These are phyloP conservation scores for Vararia minispora DNA, from an alignment of 768 basidiomycete species.

Conservation along the genomic window DNA sequence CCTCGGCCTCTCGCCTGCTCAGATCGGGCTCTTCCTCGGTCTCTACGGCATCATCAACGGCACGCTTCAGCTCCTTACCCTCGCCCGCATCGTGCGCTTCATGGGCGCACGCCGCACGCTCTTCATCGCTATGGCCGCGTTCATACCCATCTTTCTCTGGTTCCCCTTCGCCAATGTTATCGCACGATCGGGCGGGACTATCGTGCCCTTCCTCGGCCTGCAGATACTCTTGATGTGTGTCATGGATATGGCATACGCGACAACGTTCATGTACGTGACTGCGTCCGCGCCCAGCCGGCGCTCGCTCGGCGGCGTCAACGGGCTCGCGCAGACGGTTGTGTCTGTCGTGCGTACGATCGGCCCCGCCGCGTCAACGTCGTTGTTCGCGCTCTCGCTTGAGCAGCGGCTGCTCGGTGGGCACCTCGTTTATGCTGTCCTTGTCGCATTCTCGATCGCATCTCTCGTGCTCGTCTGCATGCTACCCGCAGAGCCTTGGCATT, in stretches of 20 bases:
- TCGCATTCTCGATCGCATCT: conserved; percentile 9
- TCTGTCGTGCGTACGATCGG: conserved; percentile 39
- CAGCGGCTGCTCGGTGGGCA: conserved; percentile 34
- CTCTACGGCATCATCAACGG: conserved; percentile 27
- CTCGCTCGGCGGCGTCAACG: conserved; percentile 41
- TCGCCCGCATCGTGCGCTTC: conserved; percentile 24
- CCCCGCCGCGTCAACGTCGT: conserved; percentile 41
- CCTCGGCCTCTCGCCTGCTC: conserved; percentile 23
- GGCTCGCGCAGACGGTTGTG: conserved; percentile 41
- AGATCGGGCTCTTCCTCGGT: conserved; percentile 28
- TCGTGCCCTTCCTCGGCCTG: neutral
- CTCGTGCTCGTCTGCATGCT: conserved; percentile 13
- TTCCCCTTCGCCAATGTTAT: conserved; percentile 18
- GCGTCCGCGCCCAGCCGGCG: conserved; percentile 18
- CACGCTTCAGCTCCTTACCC: conserved; percentile 26
- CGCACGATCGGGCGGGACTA: neutral
- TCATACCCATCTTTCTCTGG: conserved; percentile 15
- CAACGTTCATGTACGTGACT: conserved; percentile 25
- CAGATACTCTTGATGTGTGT: neutral
- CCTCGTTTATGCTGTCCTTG: conserved; percentile 24
- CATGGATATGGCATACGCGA: conserved; percentile 2
- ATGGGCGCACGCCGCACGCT: conserved; percentile 27
- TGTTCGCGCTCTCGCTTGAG: conserved; percentile 43
- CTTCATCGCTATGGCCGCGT: conserved; percentile 15
- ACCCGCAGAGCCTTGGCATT: conserved; percentile 14